These are phyloP conservation scores for Trichothecium sympodiale DNA, from an alignment of 2,329 filamentous ascomycete species.

Conservation along the genomic window DNA sequence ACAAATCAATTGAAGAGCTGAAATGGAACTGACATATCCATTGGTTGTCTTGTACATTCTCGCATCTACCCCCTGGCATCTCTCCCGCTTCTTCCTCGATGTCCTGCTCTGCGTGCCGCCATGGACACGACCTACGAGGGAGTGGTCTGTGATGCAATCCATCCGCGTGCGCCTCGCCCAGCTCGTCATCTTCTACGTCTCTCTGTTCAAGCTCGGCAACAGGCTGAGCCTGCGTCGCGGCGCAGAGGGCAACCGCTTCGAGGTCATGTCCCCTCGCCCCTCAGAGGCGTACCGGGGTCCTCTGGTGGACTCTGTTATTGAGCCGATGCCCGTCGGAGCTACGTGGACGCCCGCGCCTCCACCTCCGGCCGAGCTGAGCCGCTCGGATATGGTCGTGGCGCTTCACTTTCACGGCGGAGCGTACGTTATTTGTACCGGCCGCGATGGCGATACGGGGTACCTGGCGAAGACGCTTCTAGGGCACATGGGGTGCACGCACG, in stretches of 20 bases:
- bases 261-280: constrained; percentile 7
- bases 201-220: constrained; percentile 4
- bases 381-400: constrained; percentile 7
- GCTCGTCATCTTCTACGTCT: constrained; percentile 4
- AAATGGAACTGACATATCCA: too few species aligned
- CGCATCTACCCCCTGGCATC: constrained; percentile 1
- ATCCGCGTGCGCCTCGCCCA: constrained; percentile 5
- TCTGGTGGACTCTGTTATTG: constrained; percentile 6
- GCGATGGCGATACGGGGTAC: constrained; percentile 16
- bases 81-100: constrained; percentile 2
- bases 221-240: constrained; percentile 8
- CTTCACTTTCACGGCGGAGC: constrained; percentile 22
- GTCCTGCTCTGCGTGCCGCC: constrained; percentile 2
- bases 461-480: constrained; percentile 11
- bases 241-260: constrained; percentile 12
- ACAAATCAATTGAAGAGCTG: too few species aligned
- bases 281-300: constrained; percentile 9
- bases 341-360: constrained; percentile 13
- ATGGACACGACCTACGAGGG: constrained; percentile 1
- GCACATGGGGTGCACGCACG: constrained; percentile 12
- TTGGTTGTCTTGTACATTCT: neutral
- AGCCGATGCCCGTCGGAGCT: constrained; percentile 9
- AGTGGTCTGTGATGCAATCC: constrained; percentile 6
- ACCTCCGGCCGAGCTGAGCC: constrained; percentile 4
- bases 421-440: constrained; percentile 18